Percentiles rank a stretch among this genome's conserved stretches.
Evolutionary conservation across 2,329 filamentous ascomycete species (phyloP).

Genomic region (Onygenales sp.): DNA sequence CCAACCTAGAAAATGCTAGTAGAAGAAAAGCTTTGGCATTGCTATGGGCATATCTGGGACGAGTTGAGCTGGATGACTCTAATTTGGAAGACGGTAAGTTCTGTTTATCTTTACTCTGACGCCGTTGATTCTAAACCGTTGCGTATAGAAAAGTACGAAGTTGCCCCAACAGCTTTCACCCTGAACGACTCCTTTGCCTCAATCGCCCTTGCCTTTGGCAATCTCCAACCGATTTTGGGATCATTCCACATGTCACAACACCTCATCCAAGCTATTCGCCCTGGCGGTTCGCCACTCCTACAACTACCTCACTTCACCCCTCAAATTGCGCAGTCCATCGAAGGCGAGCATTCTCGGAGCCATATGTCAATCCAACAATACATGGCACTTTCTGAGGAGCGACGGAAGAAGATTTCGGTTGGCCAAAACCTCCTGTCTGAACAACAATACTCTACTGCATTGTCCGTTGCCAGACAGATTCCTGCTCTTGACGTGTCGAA

Average conservation of each 20-base stretch:
- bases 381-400: slow-evolving; percentile 70
- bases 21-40: slow-evolving; percentile 81
- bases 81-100: slow-evolving; percentile 56
- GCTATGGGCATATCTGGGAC: slow-evolving; percentile 89
- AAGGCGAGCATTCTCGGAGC: slow-evolving; percentile 55
- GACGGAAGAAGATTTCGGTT: slow-evolving; percentile 62
- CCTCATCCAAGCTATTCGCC: slow-evolving; percentile 80
- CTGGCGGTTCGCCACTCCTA: slow-evolving; percentile 74
- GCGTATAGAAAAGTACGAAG: slow-evolving; percentile 64
- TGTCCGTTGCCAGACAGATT: slow-evolving; percentile 71
- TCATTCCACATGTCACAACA: slow-evolving; percentile 77
- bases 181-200: slow-evolving; percentile 80
- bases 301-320: slow-evolving; percentile 83
- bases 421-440: slow-evolving; percentile 62
- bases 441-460: slow-evolving; percentile 64
- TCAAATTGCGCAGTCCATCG: slow-evolving; percentile 37
- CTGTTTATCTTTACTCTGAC: neutral
- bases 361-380: slow-evolving; percentile 78
- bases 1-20: slow-evolving; percentile 68
- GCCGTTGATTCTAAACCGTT: slow-evolving; percentile 11
- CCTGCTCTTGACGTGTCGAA: slow-evolving; percentile 78
- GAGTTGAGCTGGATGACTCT: slow-evolving; percentile 72
- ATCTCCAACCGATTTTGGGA: slow-evolving; percentile 69
- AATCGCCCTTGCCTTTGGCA: slow-evolving; percentile 79
- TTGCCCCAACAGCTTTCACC: slow-evolving; percentile 74